Evolutionary conservation across 2,329 filamentous ascomycete genomes (phyloP).

Genomic region (Ophiostoma australiae): DNA sequence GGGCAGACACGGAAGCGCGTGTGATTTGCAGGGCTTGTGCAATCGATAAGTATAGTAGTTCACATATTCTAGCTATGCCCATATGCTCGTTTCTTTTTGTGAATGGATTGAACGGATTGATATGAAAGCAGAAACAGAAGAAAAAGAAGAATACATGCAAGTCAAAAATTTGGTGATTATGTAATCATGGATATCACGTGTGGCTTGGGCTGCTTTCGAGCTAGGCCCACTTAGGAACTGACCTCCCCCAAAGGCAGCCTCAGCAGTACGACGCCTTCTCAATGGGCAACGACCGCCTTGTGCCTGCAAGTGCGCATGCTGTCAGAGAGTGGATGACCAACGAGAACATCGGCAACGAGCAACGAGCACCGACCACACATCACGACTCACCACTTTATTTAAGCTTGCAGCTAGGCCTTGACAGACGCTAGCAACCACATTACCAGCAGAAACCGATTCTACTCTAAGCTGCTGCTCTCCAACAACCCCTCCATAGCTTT

Average conservation of each 20-base stretch:
- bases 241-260: conserved; percentile 28
- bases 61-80: background rate
- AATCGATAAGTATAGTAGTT: background rate
- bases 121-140: background rate
- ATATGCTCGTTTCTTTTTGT: background rate
- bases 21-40: conserved; percentile 12
- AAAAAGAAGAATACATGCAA: background rate
- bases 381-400: background rate
- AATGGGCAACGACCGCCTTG: conserved; percentile 19
- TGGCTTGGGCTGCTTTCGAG: background rate
- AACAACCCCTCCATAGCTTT: background rate
- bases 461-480: background rate
- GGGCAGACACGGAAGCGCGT: conserved; percentile 20
- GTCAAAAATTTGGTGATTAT: background rate
- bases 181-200: conserved; percentile 2
- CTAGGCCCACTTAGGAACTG: conserved; percentile 27
- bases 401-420: background rate
- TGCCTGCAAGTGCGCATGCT: conserved; percentile 11
- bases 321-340: conserved; percentile 12
- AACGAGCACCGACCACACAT: background rate
- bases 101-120: background rate
- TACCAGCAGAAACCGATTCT: background rate
- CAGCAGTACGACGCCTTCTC: conserved; percentile 27
- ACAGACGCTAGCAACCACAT: background rate
- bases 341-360: background rate